Evolutionary conservation across 495 filamentous ascomycete species (phyloP), one percentile per base, ranked within the genome.

Genomic region (Pyrenula massariospora): DNA sequence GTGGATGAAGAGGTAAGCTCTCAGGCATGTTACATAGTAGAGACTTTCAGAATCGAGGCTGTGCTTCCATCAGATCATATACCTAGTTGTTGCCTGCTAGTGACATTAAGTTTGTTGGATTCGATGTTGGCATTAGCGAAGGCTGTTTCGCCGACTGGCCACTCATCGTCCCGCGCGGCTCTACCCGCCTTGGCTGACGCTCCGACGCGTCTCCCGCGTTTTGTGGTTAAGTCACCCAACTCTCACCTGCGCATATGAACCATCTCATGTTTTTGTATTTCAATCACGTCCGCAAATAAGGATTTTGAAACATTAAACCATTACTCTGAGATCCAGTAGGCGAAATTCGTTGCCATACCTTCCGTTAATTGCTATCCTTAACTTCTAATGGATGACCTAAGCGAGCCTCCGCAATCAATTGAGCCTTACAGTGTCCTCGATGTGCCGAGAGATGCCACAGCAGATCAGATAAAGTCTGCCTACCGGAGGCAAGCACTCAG

Each of bases 351-450:
- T n/a, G n/a, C n/a, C n/a, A n/a, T n/a, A n/a, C n/a, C n/a, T n/a
- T n/a, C n/a, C n/a, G n/a, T n/a, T n/a, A n/a, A n/a, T n/a, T n/a
- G n/a, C n/a, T n/a, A n/a, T n/a, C n/a, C n/a, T n/a, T n/a, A n/a
- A n/a, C n/a, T n/a, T n/a, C n/a, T n/a, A 5, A 42, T 42, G 31
- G 31, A 42, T 15, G 31, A 42, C 15, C 15, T 67, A 12, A 61
- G 67, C 12, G 65, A 74, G 19, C 71, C 79, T 21, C 75, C 80
- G 2, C 73, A 72, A 48, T 72, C 77, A 25, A 84, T 87, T 51
- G 81, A 96, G 70, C 91, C 92, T 63, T 98, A 98, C 72, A 86
- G 91, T 62, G 89, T 93, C 65, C 76, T 98, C 23, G 85, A 80
- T 12, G 72, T 93, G 54, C 73, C 83, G 55, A 76, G 76, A 23